Conservation (phyloP, 1,284 basidiomycete species). For the Exobasidium rhododendri region DNA sequence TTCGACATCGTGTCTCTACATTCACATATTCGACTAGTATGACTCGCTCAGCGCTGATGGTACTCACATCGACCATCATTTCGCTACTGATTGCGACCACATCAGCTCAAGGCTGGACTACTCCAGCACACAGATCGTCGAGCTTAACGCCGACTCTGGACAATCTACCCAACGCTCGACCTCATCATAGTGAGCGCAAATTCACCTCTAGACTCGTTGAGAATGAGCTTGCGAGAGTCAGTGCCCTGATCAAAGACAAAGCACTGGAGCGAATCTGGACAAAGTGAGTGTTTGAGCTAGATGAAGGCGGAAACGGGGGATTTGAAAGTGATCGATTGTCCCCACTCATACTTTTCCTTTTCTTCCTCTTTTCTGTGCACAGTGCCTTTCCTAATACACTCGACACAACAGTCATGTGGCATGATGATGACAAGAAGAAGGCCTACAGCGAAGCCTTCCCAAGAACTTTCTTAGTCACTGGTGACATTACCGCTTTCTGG, state of each 20-base stretch:
- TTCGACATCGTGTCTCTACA: no score
- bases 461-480: constrained; percentile 34
- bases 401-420: constrained; percentile 38
- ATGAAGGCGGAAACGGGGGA: no score
- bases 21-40: no score
- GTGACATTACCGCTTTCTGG: constrained; percentile 32
- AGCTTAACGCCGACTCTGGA: constrained; percentile 19
- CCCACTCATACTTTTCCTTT: no score
- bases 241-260: constrained; percentile 24
- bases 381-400: constrained; percentile 28
- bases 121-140: not conserved
- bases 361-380: no score
- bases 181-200: constrained; percentile 14
- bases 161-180: constrained; percentile 27
- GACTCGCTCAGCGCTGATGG: no score
- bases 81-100: no score
- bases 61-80: no score
- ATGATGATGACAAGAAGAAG: constrained; percentile 26
- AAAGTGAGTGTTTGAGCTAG: no score
- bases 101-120: not conserved
- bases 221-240: constrained; percentile 29
- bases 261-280: constrained; percentile 29
- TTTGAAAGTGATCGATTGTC: not conserved
- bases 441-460: constrained; percentile 28
- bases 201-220: constrained; percentile 30